Base-by-base conservation (phyloP, 106 monocot species). In the Dendrobium chrysotoxum region DNA sequence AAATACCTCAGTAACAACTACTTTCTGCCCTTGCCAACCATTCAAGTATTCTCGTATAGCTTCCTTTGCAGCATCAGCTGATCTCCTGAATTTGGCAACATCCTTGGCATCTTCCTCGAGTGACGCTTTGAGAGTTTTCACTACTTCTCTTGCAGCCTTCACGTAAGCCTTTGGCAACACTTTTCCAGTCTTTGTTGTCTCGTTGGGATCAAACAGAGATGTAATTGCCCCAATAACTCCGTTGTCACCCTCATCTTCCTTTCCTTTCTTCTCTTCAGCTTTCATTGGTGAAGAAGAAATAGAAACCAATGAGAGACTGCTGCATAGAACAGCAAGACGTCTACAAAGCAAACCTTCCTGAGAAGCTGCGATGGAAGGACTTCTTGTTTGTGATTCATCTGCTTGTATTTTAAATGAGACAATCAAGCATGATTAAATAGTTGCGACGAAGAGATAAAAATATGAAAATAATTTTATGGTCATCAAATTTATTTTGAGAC, bases 111-210 rank as follows among this genome's bases (percentile, higher is more conserved):
- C 91, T 78, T 95, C 95, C 81, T 83, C 85, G 70, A 99, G 79
- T 12, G 98, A 99, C 53, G 91, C 92, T 75, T 91, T 80, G 21
- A 98, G 88, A 57, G 89, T 96, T 86, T 91, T 88, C 79, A 95
- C 95, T 21, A 95, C 92, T 78, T 95, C 89, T 76, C 89, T 91
- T n/a, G 85, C 92, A 72, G 95, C 83, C 77, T 98, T 92, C 81
- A 98, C 67, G 75, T 95, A 98, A 30, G 89, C 87, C 76, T 98
- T 98, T 47, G 98, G 98, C 79, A 98, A 76, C 30, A 88, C 45
- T 80, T 95, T 98, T 80, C 98, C 98, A 13, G 92, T 84, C 82
- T 95, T 98, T 72, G 94, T 91, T 81, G 81, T 95, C 88, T 98
- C 98, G 66, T 91, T 85, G 23, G 92, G 88, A 82, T 95, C 91